Percentiles rank a stretch among this genome's conserved stretches.
Evolutionary conservation across 805 yeast species (phyloP).

Genomic region (Isabelozyma pseudorhagii): DNA sequence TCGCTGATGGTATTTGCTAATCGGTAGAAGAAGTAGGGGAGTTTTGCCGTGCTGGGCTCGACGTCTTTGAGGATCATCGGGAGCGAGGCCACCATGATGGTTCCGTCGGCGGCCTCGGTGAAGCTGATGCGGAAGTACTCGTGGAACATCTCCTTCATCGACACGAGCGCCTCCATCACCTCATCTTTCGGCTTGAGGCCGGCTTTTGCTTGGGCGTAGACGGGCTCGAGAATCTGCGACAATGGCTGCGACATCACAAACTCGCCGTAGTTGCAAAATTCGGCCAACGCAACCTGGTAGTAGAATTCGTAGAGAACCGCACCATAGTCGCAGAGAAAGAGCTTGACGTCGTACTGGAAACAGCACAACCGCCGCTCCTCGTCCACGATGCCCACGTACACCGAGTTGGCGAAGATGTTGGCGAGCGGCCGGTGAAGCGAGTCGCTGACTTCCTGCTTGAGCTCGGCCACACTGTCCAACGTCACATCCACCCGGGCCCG

Average conservation of each 20-base stretch:
- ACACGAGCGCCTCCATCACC: conserved; percentile 15
- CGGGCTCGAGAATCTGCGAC: conserved; percentile 34
- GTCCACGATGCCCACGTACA: conserved; percentile 84
- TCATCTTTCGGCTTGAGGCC: conserved; percentile 9
- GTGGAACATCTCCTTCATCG: conserved; percentile 71
- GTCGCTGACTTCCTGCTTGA: conserved; percentile 50
- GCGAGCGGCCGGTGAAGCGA: conserved; percentile 55
- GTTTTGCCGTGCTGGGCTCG: conserved; percentile 57
- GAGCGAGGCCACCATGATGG: conserved; percentile 43
- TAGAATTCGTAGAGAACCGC: conserved; percentile 64
- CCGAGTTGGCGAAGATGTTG: conserved; percentile 62
- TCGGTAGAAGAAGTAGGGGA: conserved; percentile 65
- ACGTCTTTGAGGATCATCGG: conserved; percentile 72
- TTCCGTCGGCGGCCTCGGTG: conserved; percentile 22
- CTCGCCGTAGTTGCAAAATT: conserved; percentile 79
- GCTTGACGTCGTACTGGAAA: conserved; percentile 77
- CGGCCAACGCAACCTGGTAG: conserved; percentile 75
- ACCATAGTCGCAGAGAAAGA: conserved; percentile 79
- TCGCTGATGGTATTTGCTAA: conserved; percentile 57
- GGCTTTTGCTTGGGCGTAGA: conserved; percentile 21
- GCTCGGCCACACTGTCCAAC: conserved; percentile 55
- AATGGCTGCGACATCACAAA: conserved; percentile 21
- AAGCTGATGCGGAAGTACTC: conserved; percentile 72
- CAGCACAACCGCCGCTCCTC: conserved; percentile 65
- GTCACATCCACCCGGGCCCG: conserved; percentile 38